Evolutionary conservation across 495 filamentous ascomycete genomes (phyloP).

Genomic region (Jackrogersella multiformis): DNA sequence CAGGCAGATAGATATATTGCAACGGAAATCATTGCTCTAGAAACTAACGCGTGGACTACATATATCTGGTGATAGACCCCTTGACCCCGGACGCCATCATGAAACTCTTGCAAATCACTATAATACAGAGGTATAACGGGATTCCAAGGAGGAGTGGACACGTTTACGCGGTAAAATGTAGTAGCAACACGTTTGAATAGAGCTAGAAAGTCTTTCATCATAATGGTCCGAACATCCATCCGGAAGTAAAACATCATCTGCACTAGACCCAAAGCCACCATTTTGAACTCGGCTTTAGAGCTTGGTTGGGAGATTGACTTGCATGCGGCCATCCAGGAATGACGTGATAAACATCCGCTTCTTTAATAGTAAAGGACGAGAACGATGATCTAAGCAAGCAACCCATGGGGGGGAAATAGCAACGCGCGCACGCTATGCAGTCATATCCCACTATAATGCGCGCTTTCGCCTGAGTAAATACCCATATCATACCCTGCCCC

Average conservation of each 20-base stretch:
- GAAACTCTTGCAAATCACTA: slow-evolving; percentile 11
- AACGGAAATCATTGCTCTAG: not conserved
- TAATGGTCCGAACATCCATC: slow-evolving; percentile 21
- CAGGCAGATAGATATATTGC: not conserved
- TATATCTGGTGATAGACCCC: slow-evolving; percentile 8
- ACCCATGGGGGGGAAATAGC: slow-evolving; percentile 26
- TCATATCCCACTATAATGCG: slow-evolving; percentile 18
- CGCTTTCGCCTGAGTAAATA: slow-evolving; percentile 7
- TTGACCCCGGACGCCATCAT: not conserved
- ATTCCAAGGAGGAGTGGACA: not conserved
- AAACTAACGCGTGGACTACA: not conserved
- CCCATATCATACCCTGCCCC: slow-evolving; percentile 3
- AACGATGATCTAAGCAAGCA: slow-evolving; percentile 9
- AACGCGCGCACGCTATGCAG: slow-evolving; percentile 41
- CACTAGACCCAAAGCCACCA: not conserved
- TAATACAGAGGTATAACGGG: not conserved
- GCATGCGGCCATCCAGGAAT: not conserved
- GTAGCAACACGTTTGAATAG: slow-evolving; percentile 29
- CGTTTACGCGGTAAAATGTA: not conserved
- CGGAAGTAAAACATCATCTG: slow-evolving; percentile 4
- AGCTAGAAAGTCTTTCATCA: slow-evolving; percentile 27
- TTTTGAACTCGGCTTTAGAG: not conserved
- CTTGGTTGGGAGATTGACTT: not conserved
- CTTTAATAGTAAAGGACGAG: not conserved
- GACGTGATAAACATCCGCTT: slow-evolving; percentile 2